Evolutionary conservation across 192 early-diverging fungal genomes (phyloP), one percentile per base, ranked within the genome.

Genomic region (Jimgerdemannia flammicorona): DNA sequence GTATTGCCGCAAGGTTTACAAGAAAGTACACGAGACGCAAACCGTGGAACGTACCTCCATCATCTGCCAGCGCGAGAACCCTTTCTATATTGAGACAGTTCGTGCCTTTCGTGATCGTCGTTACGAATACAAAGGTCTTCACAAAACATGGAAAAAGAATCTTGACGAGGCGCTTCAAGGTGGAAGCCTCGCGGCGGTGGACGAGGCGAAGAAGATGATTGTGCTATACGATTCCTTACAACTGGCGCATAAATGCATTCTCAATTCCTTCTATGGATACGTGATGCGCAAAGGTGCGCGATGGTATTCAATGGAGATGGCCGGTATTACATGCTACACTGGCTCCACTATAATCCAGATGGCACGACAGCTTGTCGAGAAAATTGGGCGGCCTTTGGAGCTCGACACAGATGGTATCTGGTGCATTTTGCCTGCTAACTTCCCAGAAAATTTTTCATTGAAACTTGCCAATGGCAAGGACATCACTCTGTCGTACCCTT

Each of bases 221-320:
- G 93, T 98, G 43, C 83, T 98, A 20, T 98, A 97, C 75, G 98
- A 99, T 79, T 99, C 98, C 18, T 87, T 99, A 68, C 98, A 99
- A 79, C 79, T 98, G 44, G 98, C 98, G 40, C 98, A 99, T 87
- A 99, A 99, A 87, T 97, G 93, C 81, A 93, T 94, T 83, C 82
- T 93, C 40, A 93, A 94, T 80, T 98, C 97, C 10, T 99, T 98
- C 80, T 99, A 99, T 75, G 98, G 98, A 19, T 99, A 99, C 81
- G 98, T 99, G 11, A 99, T 98, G 98, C 85, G 97, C 72, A 99
- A 97, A 86, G 97, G 96, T 4, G 94, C 97, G 2, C 90, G 98
- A 49, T 99, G 98, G 98, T 96, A 96, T 81, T 98, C 96, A 8
- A 92, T 99, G 86, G 96, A 98, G 83, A 99, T 99, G 98, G 98